Conservation (phyloP, 768 basidiomycete genomes). For the Termitomyces sp. region DNA sequence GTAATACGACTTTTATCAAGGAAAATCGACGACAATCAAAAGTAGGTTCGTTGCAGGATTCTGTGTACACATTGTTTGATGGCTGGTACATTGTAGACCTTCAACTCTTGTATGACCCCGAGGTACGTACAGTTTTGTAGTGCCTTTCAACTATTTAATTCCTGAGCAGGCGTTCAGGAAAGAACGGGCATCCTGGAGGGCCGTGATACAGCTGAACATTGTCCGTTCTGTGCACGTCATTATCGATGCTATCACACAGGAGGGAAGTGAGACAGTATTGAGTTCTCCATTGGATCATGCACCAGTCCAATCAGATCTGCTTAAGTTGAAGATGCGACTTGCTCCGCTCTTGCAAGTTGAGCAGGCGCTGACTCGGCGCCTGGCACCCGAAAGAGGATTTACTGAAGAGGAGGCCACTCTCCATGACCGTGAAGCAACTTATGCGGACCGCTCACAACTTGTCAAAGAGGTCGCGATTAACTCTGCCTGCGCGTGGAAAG, state of each 20-base stretch:
- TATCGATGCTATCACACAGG: conserved; percentile 44
- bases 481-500: conserved; percentile 46
- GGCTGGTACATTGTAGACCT: conserved; percentile 36
- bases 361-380: conserved; percentile 47
- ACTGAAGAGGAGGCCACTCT: conserved; percentile 23
- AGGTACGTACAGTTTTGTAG: conserved; percentile 26
- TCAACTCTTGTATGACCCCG: conserved; percentile 59
- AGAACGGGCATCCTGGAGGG: conserved; percentile 61
- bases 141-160: background rate
- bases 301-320: conserved; percentile 35
- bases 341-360: conserved; percentile 60
- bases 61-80: background rate
- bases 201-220: conserved; percentile 66
- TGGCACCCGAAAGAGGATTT: conserved; percentile 43
- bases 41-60: conserved; percentile 38
- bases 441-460: conserved; percentile 20
- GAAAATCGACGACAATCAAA: conserved; percentile 77
- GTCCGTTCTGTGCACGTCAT: conserved; percentile 63
- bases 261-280: conserved; percentile 13
- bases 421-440: conserved; percentile 14
- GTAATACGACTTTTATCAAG: conserved; percentile 26
- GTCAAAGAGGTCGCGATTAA: conserved; percentile 49
- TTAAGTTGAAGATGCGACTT: conserved; percentile 53
- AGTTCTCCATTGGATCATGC: conserved; percentile 21
- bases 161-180: conserved; percentile 43